Percentiles rank a stretch among this genome's conserved stretches.
Conservation (phyloP, 2,329 filamentous ascomycete genomes). For the Penicillium aurantiogriseum region DNA sequence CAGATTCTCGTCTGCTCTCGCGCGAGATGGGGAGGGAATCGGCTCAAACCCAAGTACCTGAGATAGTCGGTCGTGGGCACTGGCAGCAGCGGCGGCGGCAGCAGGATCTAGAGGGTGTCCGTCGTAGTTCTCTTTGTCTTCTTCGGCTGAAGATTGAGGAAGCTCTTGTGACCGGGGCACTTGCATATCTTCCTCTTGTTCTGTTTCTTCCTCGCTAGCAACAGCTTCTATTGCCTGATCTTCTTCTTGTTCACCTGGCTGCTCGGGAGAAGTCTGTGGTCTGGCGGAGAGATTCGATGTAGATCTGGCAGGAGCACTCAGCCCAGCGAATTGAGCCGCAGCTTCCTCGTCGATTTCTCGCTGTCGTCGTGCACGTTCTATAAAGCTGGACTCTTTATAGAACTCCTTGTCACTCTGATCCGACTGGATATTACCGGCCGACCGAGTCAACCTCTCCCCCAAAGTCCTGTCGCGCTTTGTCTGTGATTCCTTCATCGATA, state of each 20-base stretch:
- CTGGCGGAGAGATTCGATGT: neutral
- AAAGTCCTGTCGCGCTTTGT: constrained; percentile 37
- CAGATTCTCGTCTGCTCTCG: constrained; percentile 2
- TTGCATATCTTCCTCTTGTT: constrained; percentile 44
- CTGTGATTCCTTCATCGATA: constrained; percentile 49
- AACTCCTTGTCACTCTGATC: constrained; percentile 45
- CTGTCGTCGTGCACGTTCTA: constrained; percentile 35
- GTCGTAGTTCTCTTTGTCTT: constrained; percentile 49
- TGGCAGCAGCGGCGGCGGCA: constrained; percentile 32
- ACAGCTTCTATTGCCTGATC: constrained; percentile 23
- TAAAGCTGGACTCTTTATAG: constrained; percentile 43
- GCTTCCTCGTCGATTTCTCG: constrained; percentile 36
- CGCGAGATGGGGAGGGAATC: constrained; percentile 15
- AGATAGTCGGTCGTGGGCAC: constrained; percentile 41
- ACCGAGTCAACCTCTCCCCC: constrained; percentile 34
- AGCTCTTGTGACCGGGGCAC: constrained; percentile 30
- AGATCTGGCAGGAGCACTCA: constrained; percentile 35
- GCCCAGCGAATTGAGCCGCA: constrained; percentile 35
- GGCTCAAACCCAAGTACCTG: constrained; percentile 35
- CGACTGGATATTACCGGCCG: constrained; percentile 35
- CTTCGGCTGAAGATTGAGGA: constrained; percentile 36
- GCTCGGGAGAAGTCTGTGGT: constrained; percentile 5
- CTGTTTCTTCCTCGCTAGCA: constrained; percentile 47
- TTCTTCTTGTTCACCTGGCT: constrained; percentile 12
- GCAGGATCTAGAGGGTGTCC: constrained; percentile 26